Base-by-base conservation (phyloP, 345 rosid genomes). In the Draba incana region DNA sequence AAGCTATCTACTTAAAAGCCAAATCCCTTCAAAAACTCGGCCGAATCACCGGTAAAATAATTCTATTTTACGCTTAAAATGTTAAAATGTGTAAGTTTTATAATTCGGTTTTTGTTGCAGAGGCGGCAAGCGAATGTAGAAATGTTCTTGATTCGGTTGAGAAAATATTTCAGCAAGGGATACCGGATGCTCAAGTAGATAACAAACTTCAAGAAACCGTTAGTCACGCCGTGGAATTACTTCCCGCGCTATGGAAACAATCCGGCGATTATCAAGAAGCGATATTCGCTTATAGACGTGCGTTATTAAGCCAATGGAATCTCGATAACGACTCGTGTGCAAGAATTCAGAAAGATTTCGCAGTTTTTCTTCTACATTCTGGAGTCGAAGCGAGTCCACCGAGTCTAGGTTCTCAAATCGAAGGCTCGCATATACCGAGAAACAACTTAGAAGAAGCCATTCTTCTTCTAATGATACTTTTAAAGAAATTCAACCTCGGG, bases 11-110 rank as follows among this genome's bases (percentile, higher is more conserved):
- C 78, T 80, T 93, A 53, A 93, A 90, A 79, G 89, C 96, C 51
- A 93, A 90, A 82, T 87, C 98, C 35, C 92, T 90, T 71, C 96
- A 93, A 76, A 93, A 90, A 70, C 96, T 93, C 16, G 96, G 89
- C 33, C 83, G 88, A 78, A 74, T 79, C 12, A 81, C 82, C 25
- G 97, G 98, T 90, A 81, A 31, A n/a, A 5, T 6, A 33, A 8
- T 7, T 2, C 8, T 6, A 1, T 54, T 9, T 45, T 23, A 9
- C 8, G 0, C 6, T 44, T 44, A n/a, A n/a, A 3, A 6, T 14
- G 8, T 15, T 15, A 7, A 25, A 52, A 28, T 24, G 5, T 52
- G 20, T n/a, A 20, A 20, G 20, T 20, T 20, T 20, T 20, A 20
- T 20, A 20, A 20, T 20, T 20, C 20, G 20, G 28, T 77, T 45